Conservation (phyloP, 352 stramenopile genomes). For the Phytophthora citrophthora region DNA sequence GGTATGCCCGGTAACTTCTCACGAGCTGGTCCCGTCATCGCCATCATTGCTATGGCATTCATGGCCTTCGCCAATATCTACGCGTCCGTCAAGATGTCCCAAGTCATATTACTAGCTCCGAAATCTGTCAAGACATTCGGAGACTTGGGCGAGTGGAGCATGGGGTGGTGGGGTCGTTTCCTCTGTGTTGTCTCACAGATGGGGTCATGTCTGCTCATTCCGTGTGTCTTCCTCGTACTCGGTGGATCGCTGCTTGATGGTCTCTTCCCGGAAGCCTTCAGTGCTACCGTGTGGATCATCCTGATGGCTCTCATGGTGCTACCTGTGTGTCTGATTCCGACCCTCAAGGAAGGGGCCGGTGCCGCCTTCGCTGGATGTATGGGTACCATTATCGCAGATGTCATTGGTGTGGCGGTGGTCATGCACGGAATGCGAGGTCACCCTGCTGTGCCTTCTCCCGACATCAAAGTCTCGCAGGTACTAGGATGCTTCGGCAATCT, state of each 20-base stretch:
- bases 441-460: conserved; percentile 30
- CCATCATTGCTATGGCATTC: conserved; percentile 49
- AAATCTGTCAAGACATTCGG: conserved; percentile 51
- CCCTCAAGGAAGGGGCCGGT: conserved; percentile 49
- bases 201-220: conserved; percentile 45
- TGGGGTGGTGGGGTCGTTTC: conserved; percentile 45
- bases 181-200: conserved; percentile 44
- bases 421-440: conserved; percentile 45
- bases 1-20: conserved; percentile 63
- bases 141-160: conserved; percentile 56
- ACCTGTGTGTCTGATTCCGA: conserved; percentile 52
- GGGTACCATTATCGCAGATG: conserved; percentile 56
- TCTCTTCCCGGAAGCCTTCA: conserved; percentile 44
- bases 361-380: conserved; percentile 48
- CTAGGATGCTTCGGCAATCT: conserved; percentile 58
- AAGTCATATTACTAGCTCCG: conserved; percentile 58
- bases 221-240: conserved; percentile 54
- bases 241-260: conserved; percentile 47
- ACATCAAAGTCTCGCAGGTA: conserved; percentile 49
- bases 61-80: conserved; percentile 65
- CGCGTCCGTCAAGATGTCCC: conserved; percentile 50
- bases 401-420: conserved; percentile 46
- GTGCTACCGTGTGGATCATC: conserved; percentile 50
- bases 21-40: conserved; percentile 42
- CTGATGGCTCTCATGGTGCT: conserved; percentile 56